Evolutionary conservation across 805 yeast species (phyloP), one percentile per base, ranked within the genome.

Genomic region (Candida insectalens): DNA sequence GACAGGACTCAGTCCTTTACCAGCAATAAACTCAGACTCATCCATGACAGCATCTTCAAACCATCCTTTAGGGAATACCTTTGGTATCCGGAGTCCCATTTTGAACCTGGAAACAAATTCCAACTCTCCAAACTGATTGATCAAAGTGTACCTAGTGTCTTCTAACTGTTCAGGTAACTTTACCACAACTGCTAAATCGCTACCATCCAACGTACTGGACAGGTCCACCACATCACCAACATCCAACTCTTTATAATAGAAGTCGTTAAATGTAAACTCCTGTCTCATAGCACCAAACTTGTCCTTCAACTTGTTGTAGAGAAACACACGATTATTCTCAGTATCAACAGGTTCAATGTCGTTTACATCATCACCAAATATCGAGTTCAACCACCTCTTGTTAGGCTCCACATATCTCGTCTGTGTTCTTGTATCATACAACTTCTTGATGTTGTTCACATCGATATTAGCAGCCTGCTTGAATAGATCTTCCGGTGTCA

Each of bases 171-270:
- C 42, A 0, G 88, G 88, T 18, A 71, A 52, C 18, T 63, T 69
- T 1, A 67, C 74, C 22, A 81, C 65, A 32, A 78, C 68, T 19
- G 71, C 68, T 14, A 78, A 55, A 32, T 65, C 67, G 4, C 67
- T 57, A 25, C 62, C 63, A 32, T 66, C 57, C 30, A 63, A 47
- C 5, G 53, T 61, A 1, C 59, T 53, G 10, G 60, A 57, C 13
- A 78, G 48, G 13, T 74, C 69, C 4, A 78, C 85, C 30, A 78
- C 57, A 51, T 81, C 88, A 30, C 89, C 88, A 3, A 74, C 57
- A 6, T 59, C 42, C 12, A 74, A 30, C 29, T 52, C 57, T 2
- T 30, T 34, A 22, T 42, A 46, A 26, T 52, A 50, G 5, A 55
- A 35, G 22, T 50, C 50, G 14, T 37, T 18, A 28, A 53, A 43